phyloP scores from a whole-genome alignment of 2,329 filamentous ascomycete species.

The Nigrograna mackinnonii region DNA sequence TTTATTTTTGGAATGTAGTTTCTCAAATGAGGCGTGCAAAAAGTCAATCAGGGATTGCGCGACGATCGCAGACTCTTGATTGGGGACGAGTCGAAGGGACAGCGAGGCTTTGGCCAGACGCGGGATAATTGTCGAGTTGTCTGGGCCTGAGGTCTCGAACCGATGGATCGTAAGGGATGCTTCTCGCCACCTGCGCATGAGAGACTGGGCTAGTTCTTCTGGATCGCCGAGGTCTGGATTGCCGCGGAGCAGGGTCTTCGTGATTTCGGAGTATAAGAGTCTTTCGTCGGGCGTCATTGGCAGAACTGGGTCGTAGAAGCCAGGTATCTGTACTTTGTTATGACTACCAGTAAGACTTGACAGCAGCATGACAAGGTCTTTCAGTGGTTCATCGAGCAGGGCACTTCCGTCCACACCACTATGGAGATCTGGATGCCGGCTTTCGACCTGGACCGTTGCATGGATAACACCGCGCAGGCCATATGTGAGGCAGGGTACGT shows the following conservation, averaged over 20 bases:
- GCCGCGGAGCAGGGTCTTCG: conserved; percentile 71
- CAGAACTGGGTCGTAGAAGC: conserved; percentile 85
- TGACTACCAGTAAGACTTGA: conserved; percentile 79
- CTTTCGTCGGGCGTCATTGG: conserved; percentile 76
- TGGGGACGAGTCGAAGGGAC: conserved; percentile 89
- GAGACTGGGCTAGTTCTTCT: conserved; percentile 74
- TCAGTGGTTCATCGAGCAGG: conserved; percentile 86
- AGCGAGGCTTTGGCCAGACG: conserved; percentile 85
- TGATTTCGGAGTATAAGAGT: conserved; percentile 81
- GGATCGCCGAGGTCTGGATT: conserved; percentile 68
- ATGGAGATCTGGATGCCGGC: conserved; percentile 84
- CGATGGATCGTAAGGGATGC: conserved; percentile 92
- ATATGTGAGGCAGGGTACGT: conserved; percentile 93
- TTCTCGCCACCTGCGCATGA: conserved; percentile 95
- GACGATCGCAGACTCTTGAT: conserved; percentile 83
- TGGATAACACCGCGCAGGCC: conserved; percentile 92
- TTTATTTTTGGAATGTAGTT: conserved; percentile 78
- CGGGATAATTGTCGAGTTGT: conserved; percentile 88
- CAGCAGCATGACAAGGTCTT: conserved; percentile 84
- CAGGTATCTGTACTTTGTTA: conserved; percentile 81
- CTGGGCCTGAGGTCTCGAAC: conserved; percentile 87
- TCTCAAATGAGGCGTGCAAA: conserved; percentile 70
- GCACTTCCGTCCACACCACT: conserved; percentile 96
- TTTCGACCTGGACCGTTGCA: conserved; percentile 86
- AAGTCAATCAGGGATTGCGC: conserved; percentile 69